phyloP scores from a whole-genome alignment of 106 monocot species.

The Ottelia alismoides region DNA sequence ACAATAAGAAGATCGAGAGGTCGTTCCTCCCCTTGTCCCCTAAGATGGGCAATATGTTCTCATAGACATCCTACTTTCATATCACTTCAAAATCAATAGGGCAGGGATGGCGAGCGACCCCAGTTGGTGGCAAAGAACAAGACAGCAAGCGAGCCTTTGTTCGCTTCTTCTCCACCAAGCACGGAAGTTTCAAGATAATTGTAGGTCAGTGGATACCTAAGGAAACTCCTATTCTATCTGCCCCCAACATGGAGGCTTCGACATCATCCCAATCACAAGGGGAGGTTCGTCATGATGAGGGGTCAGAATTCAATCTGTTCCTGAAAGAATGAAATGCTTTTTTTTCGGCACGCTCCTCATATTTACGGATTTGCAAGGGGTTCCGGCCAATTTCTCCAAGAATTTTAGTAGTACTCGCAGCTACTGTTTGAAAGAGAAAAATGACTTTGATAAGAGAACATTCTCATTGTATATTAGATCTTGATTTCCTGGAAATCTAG shows the following conservation, averaged over 20 bases:
- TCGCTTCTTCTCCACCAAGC: constrained; percentile 20
- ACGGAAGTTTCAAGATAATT: constrained; percentile 15
- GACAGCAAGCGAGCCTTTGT: constrained; percentile 26
- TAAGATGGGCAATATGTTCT: constrained; percentile 30
- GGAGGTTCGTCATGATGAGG: constrained; percentile 14
- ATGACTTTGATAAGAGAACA: too few relatives aligned
- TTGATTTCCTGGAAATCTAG: too few relatives aligned
- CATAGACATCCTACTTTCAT: constrained; percentile 21
- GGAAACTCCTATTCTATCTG: constrained; percentile 3
- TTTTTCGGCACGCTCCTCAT: background rate
- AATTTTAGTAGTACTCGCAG: too few relatives aligned
- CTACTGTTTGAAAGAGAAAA: too few relatives aligned
- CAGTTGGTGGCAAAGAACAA: constrained; percentile 19
- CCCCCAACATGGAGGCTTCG: constrained; percentile 8
- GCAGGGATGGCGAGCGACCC: constrained; percentile 18
- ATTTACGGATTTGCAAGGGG: background rate
- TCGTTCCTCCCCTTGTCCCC: constrained; percentile 23
- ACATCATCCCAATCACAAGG: constrained; percentile 26
- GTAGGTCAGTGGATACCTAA: constrained; percentile 12
- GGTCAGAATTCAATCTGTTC: background rate
- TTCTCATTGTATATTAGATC: too few relatives aligned
- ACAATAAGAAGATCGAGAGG: constrained; percentile 17
- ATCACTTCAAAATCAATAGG: constrained; percentile 11
- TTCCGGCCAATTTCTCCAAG: too few relatives aligned
- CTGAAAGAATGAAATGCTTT: background rate